A percentile compares a stretch with the other conserved stretches of the same genome.
phyloP scores from a whole-genome alignment of 176 grass and related monocot genomes.

The maize (Zea mays) region DNA sequence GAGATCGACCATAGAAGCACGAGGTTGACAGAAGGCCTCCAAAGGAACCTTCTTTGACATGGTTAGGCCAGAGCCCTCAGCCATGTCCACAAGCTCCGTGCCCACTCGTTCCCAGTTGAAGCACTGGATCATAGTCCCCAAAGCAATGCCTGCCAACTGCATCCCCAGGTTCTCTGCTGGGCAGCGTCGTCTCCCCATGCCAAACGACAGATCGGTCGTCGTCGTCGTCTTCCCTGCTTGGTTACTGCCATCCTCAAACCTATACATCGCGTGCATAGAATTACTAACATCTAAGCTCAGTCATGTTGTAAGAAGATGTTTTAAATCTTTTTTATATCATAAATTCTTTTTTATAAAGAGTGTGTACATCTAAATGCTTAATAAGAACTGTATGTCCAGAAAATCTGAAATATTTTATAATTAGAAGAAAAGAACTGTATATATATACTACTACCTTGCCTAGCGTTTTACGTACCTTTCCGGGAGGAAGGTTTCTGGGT shows the following conservation, averaged over 20 bases:
- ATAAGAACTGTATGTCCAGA: no score
- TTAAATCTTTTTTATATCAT: no score
- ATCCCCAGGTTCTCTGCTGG: slow-evolving; percentile 22
- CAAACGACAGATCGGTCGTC: not conserved
- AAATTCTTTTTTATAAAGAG: no score
- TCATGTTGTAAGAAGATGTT: not conserved
- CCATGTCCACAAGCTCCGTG: not conserved
- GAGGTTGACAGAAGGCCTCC: not conserved
- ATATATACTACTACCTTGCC: no score
- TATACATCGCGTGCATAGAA: not conserved
- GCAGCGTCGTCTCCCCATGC: slow-evolving; percentile 19
- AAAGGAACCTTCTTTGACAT: not conserved
- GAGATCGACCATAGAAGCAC: not conserved
- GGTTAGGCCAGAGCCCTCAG: slow-evolving; percentile 18
- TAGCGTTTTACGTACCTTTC: slow-evolving; percentile 1
- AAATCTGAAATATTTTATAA: no score
- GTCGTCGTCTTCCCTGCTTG: not conserved
- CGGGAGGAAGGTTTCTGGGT: not conserved
- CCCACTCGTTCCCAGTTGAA: not conserved
- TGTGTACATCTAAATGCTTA: no score
- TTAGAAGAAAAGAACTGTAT: no score
- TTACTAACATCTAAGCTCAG: not conserved
- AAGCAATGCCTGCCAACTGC: slow-evolving; percentile 11
- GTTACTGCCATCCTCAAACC: not conserved
- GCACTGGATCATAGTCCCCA: slow-evolving; percentile 23